Conservation (phyloP, 495 filamentous ascomycete species). For the Penicillium mononematosum region DNA sequence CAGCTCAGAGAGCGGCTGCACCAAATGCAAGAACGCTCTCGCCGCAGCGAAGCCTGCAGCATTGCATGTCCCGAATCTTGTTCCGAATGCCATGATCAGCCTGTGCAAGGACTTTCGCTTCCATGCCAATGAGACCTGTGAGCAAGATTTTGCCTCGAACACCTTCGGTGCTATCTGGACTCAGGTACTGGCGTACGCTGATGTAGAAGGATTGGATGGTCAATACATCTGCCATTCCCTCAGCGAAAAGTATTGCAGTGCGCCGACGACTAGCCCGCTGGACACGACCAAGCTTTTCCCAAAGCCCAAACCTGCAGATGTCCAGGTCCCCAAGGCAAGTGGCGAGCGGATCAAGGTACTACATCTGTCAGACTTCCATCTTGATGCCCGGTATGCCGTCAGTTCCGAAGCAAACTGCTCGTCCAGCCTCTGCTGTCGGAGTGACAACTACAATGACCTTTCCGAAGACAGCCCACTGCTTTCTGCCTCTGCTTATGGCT, state of each 20-base stretch:
- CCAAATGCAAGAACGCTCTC: slow-evolving; percentile 53
- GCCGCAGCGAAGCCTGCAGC: slow-evolving; percentile 51
- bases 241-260: slow-evolving; percentile 45
- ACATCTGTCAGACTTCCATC: slow-evolving; percentile 60
- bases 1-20: slow-evolving; percentile 43
- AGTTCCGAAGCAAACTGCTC: slow-evolving; percentile 58
- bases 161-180: slow-evolving; percentile 57
- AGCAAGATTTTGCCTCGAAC: slow-evolving; percentile 42
- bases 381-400: slow-evolving; percentile 57
- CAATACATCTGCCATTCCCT: slow-evolving; percentile 57
- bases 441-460: slow-evolving; percentile 39
- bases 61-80: slow-evolving; percentile 43
- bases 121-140: slow-evolving; percentile 43
- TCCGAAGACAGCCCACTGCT: slow-evolving; percentile 32
- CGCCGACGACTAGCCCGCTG: slow-evolving; percentile 43
- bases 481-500: slow-evolving; percentile 54
- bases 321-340: slow-evolving; percentile 41
- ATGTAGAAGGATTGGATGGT: slow-evolving; percentile 56
- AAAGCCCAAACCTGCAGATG: slow-evolving; percentile 53
- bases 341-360: slow-evolving; percentile 58
- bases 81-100: slow-evolving; percentile 51
- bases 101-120: slow-evolving; percentile 50
- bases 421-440: slow-evolving; percentile 52
- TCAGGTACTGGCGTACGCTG: slow-evolving; percentile 54
- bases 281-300: slow-evolving; percentile 50